These are phyloP conservation scores for Penicillium argentinense DNA, from an alignment of 495 filamentous ascomycete genomes.

Conservation along the genomic window DNA sequence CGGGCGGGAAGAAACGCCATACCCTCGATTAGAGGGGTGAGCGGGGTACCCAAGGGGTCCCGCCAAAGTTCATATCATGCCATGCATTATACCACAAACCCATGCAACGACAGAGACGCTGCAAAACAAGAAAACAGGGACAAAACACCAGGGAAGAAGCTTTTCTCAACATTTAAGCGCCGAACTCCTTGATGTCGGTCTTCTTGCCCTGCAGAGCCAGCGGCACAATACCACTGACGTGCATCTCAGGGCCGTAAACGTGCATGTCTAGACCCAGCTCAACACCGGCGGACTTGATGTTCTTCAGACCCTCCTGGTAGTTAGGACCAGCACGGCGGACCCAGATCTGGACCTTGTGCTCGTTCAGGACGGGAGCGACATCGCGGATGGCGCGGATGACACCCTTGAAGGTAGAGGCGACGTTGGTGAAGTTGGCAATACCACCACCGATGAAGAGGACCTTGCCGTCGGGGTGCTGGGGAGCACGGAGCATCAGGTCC, in stretches of 20 bases:
- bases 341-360: slow-evolving; percentile 99
- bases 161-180: slow-evolving; percentile 35
- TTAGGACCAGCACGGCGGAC: slow-evolving; percentile 98
- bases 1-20: slow-evolving; percentile 34
- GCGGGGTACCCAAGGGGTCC: slow-evolving; percentile 9
- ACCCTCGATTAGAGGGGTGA: slow-evolving; percentile 21
- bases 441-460: slow-evolving; percentile 98
- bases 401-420: slow-evolving; percentile 98
- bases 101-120: slow-evolving; percentile 39
- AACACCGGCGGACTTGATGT: slow-evolving; percentile 94
- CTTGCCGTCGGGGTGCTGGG: slow-evolving; percentile 84
- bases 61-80: slow-evolving; percentile 46
- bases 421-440: slow-evolving; percentile 99
- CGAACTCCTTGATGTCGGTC: slow-evolving; percentile 52
- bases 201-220: slow-evolving; percentile 64
- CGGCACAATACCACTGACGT: slow-evolving; percentile 69
- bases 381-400: slow-evolving; percentile 97
- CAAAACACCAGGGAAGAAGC: slow-evolving; percentile 17
- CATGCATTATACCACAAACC: slow-evolving; percentile 47
- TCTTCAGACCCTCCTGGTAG: slow-evolving; percentile 99
- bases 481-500: slow-evolving; percentile 95
- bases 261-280: slow-evolving; percentile 94
- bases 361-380: slow-evolving; percentile 77
- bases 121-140: slow-evolving; percentile 27
- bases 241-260: slow-evolving; percentile 98